Conservation (phyloP, 257 asterid species). For the Solanum clarkiae region DNA sequence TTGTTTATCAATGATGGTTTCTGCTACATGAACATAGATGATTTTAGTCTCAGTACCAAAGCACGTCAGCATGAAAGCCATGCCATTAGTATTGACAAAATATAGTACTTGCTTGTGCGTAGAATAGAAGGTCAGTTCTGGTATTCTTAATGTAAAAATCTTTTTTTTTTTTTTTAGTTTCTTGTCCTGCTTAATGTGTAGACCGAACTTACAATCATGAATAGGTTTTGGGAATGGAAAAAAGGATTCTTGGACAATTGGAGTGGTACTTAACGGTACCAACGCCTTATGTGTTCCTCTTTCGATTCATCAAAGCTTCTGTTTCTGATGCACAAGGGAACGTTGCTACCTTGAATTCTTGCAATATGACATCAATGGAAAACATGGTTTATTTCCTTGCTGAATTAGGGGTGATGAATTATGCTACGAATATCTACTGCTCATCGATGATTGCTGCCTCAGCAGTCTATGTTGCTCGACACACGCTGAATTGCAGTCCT, state of each 20-base stretch:
- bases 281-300: conserved; percentile 74
- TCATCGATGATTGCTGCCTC: conserved; percentile 93
- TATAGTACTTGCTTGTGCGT: neutral
- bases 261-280: conserved; percentile 88
- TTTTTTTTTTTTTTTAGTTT: neutral
- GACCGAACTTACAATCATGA: conserved; percentile 41
- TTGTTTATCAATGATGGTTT: too few species aligned
- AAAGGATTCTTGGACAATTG: conserved; percentile 49
- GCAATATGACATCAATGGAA: conserved; percentile 30
- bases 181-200: neutral
- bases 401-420: conserved; percentile 83
- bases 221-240: conserved; percentile 66
- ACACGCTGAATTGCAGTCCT: conserved; percentile 37
- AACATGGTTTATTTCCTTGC: conserved; percentile 53
- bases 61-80: neutral
- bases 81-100: neutral
- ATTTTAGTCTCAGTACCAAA: neutral
- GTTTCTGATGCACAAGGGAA: conserved; percentile 35
- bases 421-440: conserved; percentile 37
- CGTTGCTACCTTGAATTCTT: neutral
- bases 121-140: neutral
- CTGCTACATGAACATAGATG: neutral
- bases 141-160: neutral
- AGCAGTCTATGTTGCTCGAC: conserved; percentile 74
- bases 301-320: conserved; percentile 65